Percentiles rank a stretch among this genome's conserved stretches.
Conservation (phyloP, 352 stramenopile genomes). For the Saprolegnia parasitica region DNA sequence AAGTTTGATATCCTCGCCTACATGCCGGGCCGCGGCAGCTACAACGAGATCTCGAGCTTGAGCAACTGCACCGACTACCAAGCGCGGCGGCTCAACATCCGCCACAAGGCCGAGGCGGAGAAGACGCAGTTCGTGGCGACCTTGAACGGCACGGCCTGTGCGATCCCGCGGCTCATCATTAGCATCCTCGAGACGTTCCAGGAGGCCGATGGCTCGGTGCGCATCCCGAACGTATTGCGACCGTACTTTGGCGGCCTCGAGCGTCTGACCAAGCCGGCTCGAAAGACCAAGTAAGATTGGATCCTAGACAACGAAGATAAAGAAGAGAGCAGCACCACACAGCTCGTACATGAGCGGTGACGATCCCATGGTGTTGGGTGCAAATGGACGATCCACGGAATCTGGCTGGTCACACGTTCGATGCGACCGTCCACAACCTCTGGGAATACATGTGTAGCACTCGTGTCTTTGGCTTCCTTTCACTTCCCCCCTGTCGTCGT, state of each 20-base stretch:
- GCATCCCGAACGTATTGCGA: slow-evolving; percentile 68
- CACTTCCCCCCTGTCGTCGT: slow-evolving; percentile 3
- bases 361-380: not conserved
- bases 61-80: slow-evolving; percentile 90
- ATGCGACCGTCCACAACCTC: no score
- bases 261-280: not conserved
- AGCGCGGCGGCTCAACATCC: slow-evolving; percentile 77
- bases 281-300: slow-evolving; percentile 7
- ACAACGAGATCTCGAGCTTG: slow-evolving; percentile 79
- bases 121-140: slow-evolving; percentile 82
- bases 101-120: slow-evolving; percentile 55
- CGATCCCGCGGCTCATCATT: slow-evolving; percentile 77
- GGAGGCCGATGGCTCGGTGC: slow-evolving; percentile 67
- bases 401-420: slow-evolving; percentile 8
- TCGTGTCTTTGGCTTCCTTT: slow-evolving; percentile 7
- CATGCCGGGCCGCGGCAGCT: slow-evolving; percentile 76
- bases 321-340: not conserved
- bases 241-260: slow-evolving; percentile 60
- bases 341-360: no score
- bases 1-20: slow-evolving; percentile 86
- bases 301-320: not conserved
- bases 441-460: no score
- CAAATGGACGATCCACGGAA: slow-evolving; percentile 10
- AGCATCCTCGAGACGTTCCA: slow-evolving; percentile 83
- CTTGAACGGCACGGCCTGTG: slow-evolving; percentile 81